Percentiles rank a stretch among this genome's conserved stretches.
These are phyloP conservation scores for Penicillium riverlandense DNA, from an alignment of 495 filamentous ascomycete species.

Conservation along the genomic window DNA sequence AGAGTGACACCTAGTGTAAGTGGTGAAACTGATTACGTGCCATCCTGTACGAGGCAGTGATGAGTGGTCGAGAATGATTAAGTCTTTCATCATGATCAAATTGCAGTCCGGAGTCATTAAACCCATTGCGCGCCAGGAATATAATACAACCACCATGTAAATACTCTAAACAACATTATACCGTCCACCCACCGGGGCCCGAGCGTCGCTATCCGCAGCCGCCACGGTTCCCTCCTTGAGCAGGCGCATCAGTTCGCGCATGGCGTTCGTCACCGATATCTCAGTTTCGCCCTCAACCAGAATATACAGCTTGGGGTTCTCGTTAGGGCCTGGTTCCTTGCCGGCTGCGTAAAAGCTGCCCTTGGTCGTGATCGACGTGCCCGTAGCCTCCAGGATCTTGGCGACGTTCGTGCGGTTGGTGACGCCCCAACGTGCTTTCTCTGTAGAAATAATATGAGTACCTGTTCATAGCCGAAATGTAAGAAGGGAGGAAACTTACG, in stretches of 20 bases:
- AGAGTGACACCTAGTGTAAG: too few relatives aligned
- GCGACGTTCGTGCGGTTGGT: slow-evolving; percentile 98
- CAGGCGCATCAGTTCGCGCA: slow-evolving; percentile 81
- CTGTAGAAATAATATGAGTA: slow-evolving; percentile 31
- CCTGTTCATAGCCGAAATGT: neutral
- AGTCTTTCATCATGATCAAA: too few relatives aligned
- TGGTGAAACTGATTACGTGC: too few relatives aligned
- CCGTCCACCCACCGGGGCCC: slow-evolving; percentile 73
- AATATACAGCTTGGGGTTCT: slow-evolving; percentile 89
- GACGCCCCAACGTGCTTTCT: slow-evolving; percentile 98
- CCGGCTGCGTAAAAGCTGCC: slow-evolving; percentile 80
- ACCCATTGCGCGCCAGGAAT: neutral
- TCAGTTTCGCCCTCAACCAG: slow-evolving; percentile 97
- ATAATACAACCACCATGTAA: slow-evolving; percentile 14
- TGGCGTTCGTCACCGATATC: slow-evolving; percentile 81
- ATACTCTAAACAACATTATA: slow-evolving; percentile 73
- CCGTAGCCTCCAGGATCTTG: slow-evolving; percentile 92
- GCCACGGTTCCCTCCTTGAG: slow-evolving; percentile 90
- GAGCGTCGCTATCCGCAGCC: slow-evolving; percentile 74
- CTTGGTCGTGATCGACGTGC: slow-evolving; percentile 96
- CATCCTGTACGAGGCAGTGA: too few relatives aligned
- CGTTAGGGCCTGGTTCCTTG: slow-evolving; percentile 66
- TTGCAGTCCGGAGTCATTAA: too few relatives aligned
- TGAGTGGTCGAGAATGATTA: too few relatives aligned
- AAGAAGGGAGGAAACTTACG: slow-evolving; percentile 44